These are phyloP conservation scores for Triticum urartu DNA, from an alignment of 176 grass and related monocot genomes.

Conservation along the genomic window DNA sequence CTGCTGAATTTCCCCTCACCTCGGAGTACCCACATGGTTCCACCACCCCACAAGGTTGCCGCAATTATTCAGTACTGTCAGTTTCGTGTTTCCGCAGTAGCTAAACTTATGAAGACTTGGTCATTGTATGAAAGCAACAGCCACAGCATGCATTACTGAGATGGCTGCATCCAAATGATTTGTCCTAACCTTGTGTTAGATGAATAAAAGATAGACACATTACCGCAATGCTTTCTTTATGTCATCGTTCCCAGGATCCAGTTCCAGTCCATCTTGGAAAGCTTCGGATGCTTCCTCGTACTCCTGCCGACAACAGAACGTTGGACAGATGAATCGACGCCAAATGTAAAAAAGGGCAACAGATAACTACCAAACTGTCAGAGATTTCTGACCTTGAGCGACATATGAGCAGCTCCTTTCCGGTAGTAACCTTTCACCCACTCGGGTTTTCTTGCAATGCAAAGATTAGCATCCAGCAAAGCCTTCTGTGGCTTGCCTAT, in stretches of 20 bases:
- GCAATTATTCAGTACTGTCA: no score
- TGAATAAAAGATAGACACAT: background rate
- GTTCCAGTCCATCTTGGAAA: constrained; percentile 28
- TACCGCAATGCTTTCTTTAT: constrained; percentile 16
- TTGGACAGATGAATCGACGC: background rate
- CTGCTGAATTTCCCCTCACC: background rate
- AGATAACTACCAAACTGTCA: background rate
- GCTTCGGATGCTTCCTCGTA: constrained; percentile 29
- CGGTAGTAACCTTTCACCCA: constrained; percentile 43
- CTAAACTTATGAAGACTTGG: background rate
- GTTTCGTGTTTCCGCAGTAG: background rate
- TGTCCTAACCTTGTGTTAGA: background rate
- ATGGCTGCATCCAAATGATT: background rate
- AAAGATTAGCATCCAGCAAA: constrained; percentile 30
- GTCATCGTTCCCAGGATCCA: constrained; percentile 34
- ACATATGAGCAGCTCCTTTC: constrained; percentile 47
- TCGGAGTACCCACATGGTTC: no score
- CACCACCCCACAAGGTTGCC: no score
- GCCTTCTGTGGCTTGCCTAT: constrained; percentile 1
- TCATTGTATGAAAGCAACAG: background rate
- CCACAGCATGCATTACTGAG: background rate
- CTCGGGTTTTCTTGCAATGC: constrained; percentile 16
- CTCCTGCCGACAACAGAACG: constrained; percentile 16
- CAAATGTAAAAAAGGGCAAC: background rate
- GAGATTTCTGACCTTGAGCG: constrained; percentile 33